Percentiles rank a stretch among this genome's conserved stretches.
These are phyloP conservation scores for Neoascochyta sp. DNA, from an alignment of 2,329 filamentous ascomycete species.

Conservation along the genomic window DNA sequence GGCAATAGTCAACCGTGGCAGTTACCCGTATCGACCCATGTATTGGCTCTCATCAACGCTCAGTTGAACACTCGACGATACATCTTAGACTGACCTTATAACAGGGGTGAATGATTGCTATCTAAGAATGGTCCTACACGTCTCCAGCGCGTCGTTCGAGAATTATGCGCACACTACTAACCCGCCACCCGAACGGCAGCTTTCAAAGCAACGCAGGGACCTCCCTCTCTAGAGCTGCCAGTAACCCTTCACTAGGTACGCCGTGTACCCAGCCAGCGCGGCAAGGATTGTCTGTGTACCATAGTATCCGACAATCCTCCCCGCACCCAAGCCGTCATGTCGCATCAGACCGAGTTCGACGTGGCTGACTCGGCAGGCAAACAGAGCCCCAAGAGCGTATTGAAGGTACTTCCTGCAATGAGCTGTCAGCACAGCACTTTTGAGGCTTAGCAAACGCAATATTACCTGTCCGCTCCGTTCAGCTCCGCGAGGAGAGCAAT, in stretches of 20 bases:
- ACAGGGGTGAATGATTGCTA: no score
- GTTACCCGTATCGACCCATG: no score
- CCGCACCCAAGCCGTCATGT: slow-evolving; percentile 18
- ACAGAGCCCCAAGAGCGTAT: slow-evolving; percentile 37
- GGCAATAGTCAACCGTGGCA: no score
- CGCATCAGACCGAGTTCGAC: slow-evolving; percentile 39
- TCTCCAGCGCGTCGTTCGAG: no score
- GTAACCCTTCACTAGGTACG: slow-evolving; percentile 31
- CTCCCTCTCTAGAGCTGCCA: no score
- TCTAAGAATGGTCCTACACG: no score
- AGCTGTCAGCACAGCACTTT: neutral
- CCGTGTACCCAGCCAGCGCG: slow-evolving; percentile 28
- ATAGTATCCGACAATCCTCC: slow-evolving; percentile 27
- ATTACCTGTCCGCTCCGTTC: slow-evolving; percentile 42
- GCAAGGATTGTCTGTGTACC: slow-evolving; percentile 31
- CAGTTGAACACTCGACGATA: no score
- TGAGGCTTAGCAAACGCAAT: neutral
- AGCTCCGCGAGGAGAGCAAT: slow-evolving; percentile 43
- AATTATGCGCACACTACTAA: no score
- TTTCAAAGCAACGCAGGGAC: no score
- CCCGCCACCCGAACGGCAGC: no score
- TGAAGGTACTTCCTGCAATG: slow-evolving; percentile 31
- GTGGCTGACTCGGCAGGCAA: slow-evolving; percentile 41
- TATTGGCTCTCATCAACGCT: no score
- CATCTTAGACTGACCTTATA: no score